Evolutionary conservation across 768 basidiomycete species (phyloP).

Genomic region (Auriscalpium microsporum): DNA sequence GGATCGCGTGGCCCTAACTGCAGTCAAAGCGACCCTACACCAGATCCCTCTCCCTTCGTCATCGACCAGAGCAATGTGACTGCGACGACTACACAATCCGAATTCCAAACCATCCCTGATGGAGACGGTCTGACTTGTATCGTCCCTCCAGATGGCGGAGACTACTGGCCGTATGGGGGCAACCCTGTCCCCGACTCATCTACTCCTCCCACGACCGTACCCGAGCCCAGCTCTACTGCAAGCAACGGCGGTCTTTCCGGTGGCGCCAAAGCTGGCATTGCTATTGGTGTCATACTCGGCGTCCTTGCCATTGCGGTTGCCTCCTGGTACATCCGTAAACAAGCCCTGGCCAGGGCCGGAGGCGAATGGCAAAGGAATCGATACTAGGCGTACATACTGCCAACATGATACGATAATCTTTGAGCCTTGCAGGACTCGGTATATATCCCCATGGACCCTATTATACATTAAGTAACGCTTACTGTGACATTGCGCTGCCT

Average conservation of each 20-base stretch:
- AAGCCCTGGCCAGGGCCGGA: slow-evolving; percentile 25
- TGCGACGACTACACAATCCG: slow-evolving; percentile 37
- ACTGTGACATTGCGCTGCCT: too few relatives aligned
- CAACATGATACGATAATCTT: too few relatives aligned
- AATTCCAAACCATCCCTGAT: slow-evolving; percentile 44
- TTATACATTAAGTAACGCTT: too few relatives aligned
- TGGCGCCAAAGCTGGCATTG: slow-evolving; percentile 38
- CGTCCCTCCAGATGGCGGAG: slow-evolving; percentile 54
- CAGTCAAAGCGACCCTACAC: slow-evolving; percentile 37
- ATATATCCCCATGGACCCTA: too few relatives aligned
- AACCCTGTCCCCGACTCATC: slow-evolving; percentile 30
- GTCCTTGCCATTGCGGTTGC: slow-evolving; percentile 32
- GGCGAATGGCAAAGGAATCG: not conserved
- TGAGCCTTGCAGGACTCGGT: too few relatives aligned
- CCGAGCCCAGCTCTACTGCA: slow-evolving; percentile 12
- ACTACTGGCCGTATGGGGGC: slow-evolving; percentile 64
- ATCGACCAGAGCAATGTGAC: slow-evolving; percentile 36
- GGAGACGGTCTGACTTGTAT: slow-evolving; percentile 60
- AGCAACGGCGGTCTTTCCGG: slow-evolving; percentile 21
- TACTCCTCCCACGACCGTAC: slow-evolving; percentile 13
- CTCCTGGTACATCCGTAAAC: slow-evolving; percentile 42
- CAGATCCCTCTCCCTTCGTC: slow-evolving; percentile 52
- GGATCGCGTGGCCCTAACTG: slow-evolving; percentile 63
- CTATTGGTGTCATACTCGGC: slow-evolving; percentile 42
- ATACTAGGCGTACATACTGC: too few relatives aligned